Evolutionary conservation across 2,329 filamentous ascomycete genomes (phyloP).

Genomic region (Scedosporium dehoogii): DNA sequence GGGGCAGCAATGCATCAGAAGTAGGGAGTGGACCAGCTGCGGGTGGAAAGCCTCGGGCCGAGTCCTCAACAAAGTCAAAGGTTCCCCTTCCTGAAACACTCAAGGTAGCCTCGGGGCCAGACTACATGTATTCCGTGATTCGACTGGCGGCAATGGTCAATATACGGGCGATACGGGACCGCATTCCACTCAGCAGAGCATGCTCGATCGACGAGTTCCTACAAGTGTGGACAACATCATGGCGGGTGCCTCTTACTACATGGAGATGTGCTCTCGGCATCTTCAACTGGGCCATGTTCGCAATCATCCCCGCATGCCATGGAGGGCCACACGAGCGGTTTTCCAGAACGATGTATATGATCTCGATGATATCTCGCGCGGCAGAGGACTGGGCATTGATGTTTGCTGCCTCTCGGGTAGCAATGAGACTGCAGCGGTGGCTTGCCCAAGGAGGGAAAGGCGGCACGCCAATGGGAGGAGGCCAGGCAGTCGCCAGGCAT

Average conservation of each 20-base stretch:
- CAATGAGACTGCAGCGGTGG: constrained; percentile 32
- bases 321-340: constrained; percentile 30
- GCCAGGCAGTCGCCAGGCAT: neutral
- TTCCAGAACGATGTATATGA: constrained; percentile 33
- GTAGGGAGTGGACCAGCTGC: too few relatives aligned
- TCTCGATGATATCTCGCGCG: constrained; percentile 32
- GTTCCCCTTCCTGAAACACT: constrained; percentile 6
- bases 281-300: constrained; percentile 36
- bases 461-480: neutral
- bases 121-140: constrained; percentile 36
- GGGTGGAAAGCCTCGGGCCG: too few relatives aligned
- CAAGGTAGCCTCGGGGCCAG: constrained; percentile 15
- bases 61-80: too few relatives aligned
- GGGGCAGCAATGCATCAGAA: neutral
- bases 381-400: constrained; percentile 39
- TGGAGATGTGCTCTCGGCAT: constrained; percentile 39
- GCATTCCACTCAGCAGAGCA: constrained; percentile 29
- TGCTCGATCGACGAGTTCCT: constrained; percentile 29
- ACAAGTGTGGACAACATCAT: constrained; percentile 35
- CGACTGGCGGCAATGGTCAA: constrained; percentile 37
- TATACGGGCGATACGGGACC: constrained; percentile 31
- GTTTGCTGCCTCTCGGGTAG: constrained; percentile 23
- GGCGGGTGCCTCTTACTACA: constrained; percentile 33
- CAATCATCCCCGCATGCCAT: constrained; percentile 29
- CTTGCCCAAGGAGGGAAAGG: constrained; percentile 13